phyloP scores from a whole-genome alignment of 352 stramenopile species.

The Peronospora destructor region DNA sequence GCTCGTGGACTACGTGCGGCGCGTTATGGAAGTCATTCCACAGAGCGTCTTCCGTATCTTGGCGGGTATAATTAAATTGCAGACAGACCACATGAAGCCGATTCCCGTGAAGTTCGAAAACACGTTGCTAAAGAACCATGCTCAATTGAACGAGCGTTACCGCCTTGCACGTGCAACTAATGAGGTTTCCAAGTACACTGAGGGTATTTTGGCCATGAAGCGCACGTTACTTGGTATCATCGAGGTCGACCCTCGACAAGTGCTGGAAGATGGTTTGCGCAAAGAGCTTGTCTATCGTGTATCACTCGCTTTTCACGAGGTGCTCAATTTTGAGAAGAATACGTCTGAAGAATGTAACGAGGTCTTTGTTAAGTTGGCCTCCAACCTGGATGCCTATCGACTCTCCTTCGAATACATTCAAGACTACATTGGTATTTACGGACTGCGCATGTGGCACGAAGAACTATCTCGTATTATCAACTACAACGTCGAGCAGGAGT shows the following conservation, averaged over 20 bases:
- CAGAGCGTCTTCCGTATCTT: slow-evolving; percentile 92
- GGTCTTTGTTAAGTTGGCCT: slow-evolving; percentile 78
- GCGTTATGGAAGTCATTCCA: slow-evolving; percentile 92
- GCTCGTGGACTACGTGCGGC: slow-evolving; percentile 91
- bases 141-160: slow-evolving; percentile 90
- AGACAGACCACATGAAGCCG: slow-evolving; percentile 86
- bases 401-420: slow-evolving; percentile 93
- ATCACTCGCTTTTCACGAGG: slow-evolving; percentile 80
- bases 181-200: slow-evolving; percentile 93
- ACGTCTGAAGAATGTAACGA: slow-evolving; percentile 76
- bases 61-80: slow-evolving; percentile 89
- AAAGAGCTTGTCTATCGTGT: slow-evolving; percentile 91
- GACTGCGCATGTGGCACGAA: slow-evolving; percentile 93
- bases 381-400: slow-evolving; percentile 86
- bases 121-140: slow-evolving; percentile 87
- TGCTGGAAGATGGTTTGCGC: slow-evolving; percentile 90
- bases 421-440: slow-evolving; percentile 93
- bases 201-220: slow-evolving; percentile 94
- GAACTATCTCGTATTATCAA: slow-evolving; percentile 92
- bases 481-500: slow-evolving; percentile 94
- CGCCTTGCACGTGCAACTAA: slow-evolving; percentile 90
- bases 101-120: slow-evolving; percentile 92
- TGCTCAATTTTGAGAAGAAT: slow-evolving; percentile 82
- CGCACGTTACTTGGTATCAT: slow-evolving; percentile 91
- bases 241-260: slow-evolving; percentile 89